A percentile compares a stretch with the other conserved stretches of the same genome.
Evolutionary conservation across 2,329 filamentous ascomycete species (phyloP).

Genomic region (Clonostachys solani): DNA sequence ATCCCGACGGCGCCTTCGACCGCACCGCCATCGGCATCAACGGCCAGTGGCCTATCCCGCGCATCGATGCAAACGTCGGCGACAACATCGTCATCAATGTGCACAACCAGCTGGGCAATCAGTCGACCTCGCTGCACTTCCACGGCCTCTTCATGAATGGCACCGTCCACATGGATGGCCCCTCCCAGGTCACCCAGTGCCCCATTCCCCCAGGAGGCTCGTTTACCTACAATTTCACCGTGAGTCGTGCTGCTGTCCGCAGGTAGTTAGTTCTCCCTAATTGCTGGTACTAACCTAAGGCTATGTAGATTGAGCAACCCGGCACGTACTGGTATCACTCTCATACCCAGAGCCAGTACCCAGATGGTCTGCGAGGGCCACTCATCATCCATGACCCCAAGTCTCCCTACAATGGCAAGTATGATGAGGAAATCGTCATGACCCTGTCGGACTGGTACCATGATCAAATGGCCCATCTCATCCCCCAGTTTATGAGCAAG

Average conservation of each 20-base stretch:
- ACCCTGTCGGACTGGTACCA: conserved; percentile 72
- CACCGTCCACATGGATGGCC: conserved; percentile 51
- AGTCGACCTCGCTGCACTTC: conserved; percentile 60
- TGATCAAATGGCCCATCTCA: conserved; percentile 42
- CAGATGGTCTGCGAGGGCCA: conserved; percentile 56
- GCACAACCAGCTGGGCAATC: conserved; percentile 51
- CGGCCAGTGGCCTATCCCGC: conserved; percentile 68
- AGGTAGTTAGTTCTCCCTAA: conserved; percentile 55
- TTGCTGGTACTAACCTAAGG: conserved; percentile 20
- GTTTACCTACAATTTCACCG: conserved; percentile 50
- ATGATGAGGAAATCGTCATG: conserved; percentile 60
- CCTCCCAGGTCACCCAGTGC: conserved; percentile 50
- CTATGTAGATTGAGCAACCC: conserved; percentile 39
- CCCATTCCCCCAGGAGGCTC: conserved; percentile 40
- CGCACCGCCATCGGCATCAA: conserved; percentile 76
- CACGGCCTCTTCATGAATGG: conserved; percentile 57
- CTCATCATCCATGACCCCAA: conserved; percentile 41
- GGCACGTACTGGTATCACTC: conserved; percentile 61
- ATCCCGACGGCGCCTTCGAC: conserved; percentile 63
- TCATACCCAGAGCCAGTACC: conserved; percentile 49
- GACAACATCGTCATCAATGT: conserved; percentile 57
- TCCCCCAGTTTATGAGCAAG: conserved; percentile 45
- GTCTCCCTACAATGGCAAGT: conserved; percentile 50
- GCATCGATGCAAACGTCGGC: conserved; percentile 57
- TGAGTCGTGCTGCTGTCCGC: conserved; percentile 32